Percentiles rank a stretch among this genome's conserved stretches.
Evolutionary conservation across 148 eudicot species (phyloP).

Genomic region (Spergularia bocconei): DNA sequence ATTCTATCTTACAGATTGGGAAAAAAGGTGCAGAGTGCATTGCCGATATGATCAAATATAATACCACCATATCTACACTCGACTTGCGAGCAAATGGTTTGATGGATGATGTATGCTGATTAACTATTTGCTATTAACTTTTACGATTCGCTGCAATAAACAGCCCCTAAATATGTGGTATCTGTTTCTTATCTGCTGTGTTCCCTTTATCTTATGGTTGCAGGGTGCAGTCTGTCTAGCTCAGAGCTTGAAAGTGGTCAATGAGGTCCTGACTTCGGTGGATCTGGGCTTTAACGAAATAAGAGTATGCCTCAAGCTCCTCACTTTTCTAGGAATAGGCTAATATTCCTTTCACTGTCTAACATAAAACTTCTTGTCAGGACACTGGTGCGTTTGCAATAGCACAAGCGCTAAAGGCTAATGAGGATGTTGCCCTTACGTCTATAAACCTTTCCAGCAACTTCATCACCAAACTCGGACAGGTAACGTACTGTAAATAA

Average conservation of each 20-base stretch:
- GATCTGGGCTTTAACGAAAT: constrained; percentile 91
- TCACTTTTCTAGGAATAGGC: not conserved
- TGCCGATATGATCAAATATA: constrained; percentile 79
- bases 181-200: not conserved
- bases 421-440: constrained; percentile 81
- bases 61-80: constrained; percentile 70
- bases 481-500: constrained; percentile 40
- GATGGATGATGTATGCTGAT: constrained; percentile 68
- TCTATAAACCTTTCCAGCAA: constrained; percentile 74
- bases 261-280: constrained; percentile 74
- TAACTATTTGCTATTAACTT: not conserved
- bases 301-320: constrained; percentile 42
- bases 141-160: not conserved
- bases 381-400: constrained; percentile 93
- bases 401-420: constrained; percentile 94
- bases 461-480: constrained; percentile 88
- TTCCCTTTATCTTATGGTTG: constrained; percentile 5
- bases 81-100: constrained; percentile 91
- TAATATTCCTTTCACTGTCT: not conserved
- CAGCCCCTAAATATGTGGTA: not conserved
- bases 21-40: constrained; percentile 72
- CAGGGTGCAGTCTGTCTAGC: constrained; percentile 87
- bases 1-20: constrained; percentile 62
- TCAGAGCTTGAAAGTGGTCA: constrained; percentile 87
- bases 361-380: constrained; percentile 33